phyloP scores from a whole-genome alignment of 352 stramenopile species.

The Globisporangium cederbergense region DNA sequence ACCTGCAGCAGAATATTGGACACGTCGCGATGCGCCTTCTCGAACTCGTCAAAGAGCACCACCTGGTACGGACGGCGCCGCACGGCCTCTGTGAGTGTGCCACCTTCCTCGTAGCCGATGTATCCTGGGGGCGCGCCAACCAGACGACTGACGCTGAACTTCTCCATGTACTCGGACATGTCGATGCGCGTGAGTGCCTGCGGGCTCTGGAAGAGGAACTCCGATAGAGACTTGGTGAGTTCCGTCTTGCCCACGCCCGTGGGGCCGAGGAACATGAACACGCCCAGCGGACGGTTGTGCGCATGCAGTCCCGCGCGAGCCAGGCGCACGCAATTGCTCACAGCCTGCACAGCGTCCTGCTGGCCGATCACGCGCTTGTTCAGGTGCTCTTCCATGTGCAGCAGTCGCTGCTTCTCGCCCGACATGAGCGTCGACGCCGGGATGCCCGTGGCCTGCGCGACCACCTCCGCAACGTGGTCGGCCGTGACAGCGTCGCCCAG shows the following conservation, averaged over 20 bases:
- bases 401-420: conserved; percentile 93
- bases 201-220: conserved; percentile 96
- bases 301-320: conserved; percentile 93
- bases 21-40: conserved; percentile 96
- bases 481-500: conserved; percentile 89
- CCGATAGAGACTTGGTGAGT: conserved; percentile 92
- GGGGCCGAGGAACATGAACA: conserved; percentile 94
- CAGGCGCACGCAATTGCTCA: conserved; percentile 90
- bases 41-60: conserved; percentile 97
- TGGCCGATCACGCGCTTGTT: conserved; percentile 90
- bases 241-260: conserved; percentile 96
- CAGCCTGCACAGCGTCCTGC: conserved; percentile 86
- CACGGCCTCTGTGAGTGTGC: conserved; percentile 95
- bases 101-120: conserved; percentile 93
- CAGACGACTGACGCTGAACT: conserved; percentile 91
- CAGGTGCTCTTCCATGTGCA: conserved; percentile 93
- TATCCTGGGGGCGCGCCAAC: conserved; percentile 93
- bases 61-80: conserved; percentile 93
- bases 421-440: conserved; percentile 92
- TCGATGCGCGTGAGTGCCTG: conserved; percentile 94
- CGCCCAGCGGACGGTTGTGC: conserved; percentile 93
- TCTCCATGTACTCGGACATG: conserved; percentile 98
- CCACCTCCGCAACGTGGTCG: conserved; percentile 92
- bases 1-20: conserved; percentile 96
- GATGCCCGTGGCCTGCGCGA: conserved; percentile 92